Conservation (phyloP, 2,329 filamentous ascomycete genomes). For the Aureobasidium namibiae region DNA sequence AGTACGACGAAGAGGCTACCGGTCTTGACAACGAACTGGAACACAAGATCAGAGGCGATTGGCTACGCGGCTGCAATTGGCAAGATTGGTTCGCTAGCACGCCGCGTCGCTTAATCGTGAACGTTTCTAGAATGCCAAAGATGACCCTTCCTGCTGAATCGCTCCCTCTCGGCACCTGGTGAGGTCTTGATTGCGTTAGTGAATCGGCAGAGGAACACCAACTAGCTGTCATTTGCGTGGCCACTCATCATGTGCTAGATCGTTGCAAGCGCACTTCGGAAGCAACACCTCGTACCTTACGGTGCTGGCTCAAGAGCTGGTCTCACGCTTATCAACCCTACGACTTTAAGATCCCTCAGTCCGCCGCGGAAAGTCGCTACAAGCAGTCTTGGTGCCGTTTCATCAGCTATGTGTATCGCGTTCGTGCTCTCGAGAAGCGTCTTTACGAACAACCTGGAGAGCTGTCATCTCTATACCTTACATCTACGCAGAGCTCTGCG, state of each 20-base stretch:
- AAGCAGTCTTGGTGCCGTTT: not conserved
- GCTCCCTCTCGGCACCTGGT: not conserved
- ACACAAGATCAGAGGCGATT: not conserved
- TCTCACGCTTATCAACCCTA: not conserved
- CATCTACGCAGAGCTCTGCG: not conserved
- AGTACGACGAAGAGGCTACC: not conserved
- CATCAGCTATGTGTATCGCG: not conserved
- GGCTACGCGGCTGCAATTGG: not conserved
- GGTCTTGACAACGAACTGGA: not conserved
- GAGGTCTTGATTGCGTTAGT: not conserved
- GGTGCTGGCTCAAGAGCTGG: not conserved
- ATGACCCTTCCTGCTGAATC: not conserved
- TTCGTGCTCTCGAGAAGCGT: not conserved
- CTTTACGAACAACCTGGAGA: not conserved
- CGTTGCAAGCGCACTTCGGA: not conserved
- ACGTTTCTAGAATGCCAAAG: not conserved
- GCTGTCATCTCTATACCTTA: not conserved
- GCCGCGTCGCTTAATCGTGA: not conserved
- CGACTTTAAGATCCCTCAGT: not conserved
- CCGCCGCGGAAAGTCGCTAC: not conserved
- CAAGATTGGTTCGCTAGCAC: not conserved
- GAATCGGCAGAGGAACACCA: not conserved
- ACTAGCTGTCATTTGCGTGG: not conserved
- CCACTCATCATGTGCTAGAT: not conserved
- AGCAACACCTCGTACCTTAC: not conserved